Evolutionary conservation across 129 eudicot genomes (phyloP), one percentile per base, ranked within the genome.

Genomic region (Erigeron canadensis): DNA sequence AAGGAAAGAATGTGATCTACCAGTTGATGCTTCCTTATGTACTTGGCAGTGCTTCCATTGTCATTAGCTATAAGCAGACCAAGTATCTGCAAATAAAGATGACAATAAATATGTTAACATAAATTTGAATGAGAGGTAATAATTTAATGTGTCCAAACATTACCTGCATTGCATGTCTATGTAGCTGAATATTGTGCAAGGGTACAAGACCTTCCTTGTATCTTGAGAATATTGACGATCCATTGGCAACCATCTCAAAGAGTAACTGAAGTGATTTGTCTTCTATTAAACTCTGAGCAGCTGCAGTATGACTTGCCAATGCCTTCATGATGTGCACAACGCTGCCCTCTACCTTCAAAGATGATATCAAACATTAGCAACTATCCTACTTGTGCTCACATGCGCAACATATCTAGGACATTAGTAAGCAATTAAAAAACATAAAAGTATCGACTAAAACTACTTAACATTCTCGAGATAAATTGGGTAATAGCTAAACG

Each of bases 121-220:
- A 72, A 39, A 47, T 40, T 44, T 44, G 34, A 28, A 23, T 55
- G 11, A 21, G n/a, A 10, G 54, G 42, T 8, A 39, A 58, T 17
- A 68, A 17, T 67, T 43, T 64, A 18, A 64, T 44, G 3, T 45
- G 48, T 51, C 54, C 54, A 39, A 77, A 38, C 6, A 39, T 53
- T 75, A 87, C 99, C 97, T 95, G 97, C 97, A 87, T 90, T 73
- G 99, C 99, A 84, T 95, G 99, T 71, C 99, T 88, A 64, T 95
- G 97, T 47, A 95, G 94, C 87, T 95, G 99, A 84, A 90, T 86
- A 63, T 80, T 85, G 84, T 95, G 99, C 86, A 95, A 72, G 41
- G 97, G 89, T 67, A 85, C 89, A 67, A 86, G 87, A 43, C 91
- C 99, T 74, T 90, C 91, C 74, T 84, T 87, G 64, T 78, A 87